Conservation (phyloP, 129 eudicot genomes). For the Pseudognaphalium luteoalbum region DNA sequence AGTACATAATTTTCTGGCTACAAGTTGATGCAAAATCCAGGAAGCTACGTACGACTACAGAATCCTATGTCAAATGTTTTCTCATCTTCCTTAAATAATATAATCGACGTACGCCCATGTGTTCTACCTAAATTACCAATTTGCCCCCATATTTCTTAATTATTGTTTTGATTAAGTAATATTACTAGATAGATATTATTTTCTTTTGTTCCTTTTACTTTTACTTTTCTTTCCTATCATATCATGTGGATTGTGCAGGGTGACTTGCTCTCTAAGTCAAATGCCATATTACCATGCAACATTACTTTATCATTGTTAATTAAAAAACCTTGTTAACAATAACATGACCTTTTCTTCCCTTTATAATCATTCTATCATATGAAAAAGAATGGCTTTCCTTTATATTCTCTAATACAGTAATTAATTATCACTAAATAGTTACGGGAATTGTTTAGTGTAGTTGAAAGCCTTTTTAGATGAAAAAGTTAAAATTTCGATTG, state of each 20-base stretch:
- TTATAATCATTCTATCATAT: no score
- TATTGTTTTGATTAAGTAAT: neutral
- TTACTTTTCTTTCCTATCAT: neutral
- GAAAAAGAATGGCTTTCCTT: no score
- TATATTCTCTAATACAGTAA: no score
- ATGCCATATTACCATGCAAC: slow-evolving; percentile 24
- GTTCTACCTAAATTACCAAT: slow-evolving; percentile 4
- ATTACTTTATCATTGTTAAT: neutral
- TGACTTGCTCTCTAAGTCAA: slow-evolving; percentile 34
- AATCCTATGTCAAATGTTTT: slow-evolving; percentile 40
- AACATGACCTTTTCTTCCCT: no score
- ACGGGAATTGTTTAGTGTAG: no score
- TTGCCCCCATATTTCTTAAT: slow-evolving; percentile 11
- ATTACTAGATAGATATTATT: no score
- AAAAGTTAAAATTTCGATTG: no score
- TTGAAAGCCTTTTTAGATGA: no score
- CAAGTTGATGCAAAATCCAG: slow-evolving; percentile 30
- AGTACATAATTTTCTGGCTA: neutral
- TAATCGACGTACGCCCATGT: slow-evolving; percentile 20
- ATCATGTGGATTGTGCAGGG: slow-evolving; percentile 28
- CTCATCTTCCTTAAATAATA: slow-evolving; percentile 8
- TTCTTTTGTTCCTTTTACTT: neutral
- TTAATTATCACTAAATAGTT: no score
- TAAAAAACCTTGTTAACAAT: no score
- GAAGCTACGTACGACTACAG: slow-evolving; percentile 34